Percentiles rank a stretch among this genome's conserved stretches.
These are phyloP conservation scores for Globisporangium radiosum DNA, from an alignment of 352 stramenopile species.

Conservation along the genomic window DNA sequence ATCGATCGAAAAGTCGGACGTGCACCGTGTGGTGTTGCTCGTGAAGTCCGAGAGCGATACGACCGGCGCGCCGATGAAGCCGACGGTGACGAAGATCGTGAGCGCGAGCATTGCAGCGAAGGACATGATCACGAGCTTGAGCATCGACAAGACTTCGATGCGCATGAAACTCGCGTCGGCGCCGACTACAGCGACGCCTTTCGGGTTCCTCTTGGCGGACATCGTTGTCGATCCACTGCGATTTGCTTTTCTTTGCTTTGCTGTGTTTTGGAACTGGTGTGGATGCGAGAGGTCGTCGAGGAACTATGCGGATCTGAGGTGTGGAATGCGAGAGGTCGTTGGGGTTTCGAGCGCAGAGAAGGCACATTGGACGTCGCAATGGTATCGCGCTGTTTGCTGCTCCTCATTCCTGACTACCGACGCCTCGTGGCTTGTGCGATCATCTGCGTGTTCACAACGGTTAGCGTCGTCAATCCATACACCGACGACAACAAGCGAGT, in stretches of 20 bases:
- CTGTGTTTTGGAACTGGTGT: no score
- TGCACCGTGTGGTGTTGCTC: constrained; percentile 41
- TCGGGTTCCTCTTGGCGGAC: not conserved
- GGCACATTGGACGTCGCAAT: no score
- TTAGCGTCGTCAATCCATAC: no score
- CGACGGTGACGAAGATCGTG: constrained; percentile 38
- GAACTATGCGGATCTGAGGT: no score
- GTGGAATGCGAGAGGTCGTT: no score
- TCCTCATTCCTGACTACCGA: not conserved
- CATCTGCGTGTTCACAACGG: not conserved
- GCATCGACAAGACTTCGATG: constrained; percentile 53
- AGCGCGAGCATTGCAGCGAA: constrained; percentile 22
- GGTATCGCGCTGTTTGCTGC: no score
- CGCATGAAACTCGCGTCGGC: constrained; percentile 53
- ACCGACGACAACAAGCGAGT: not conserved
- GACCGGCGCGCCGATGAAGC: constrained; percentile 27
- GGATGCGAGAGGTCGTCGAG: no score
- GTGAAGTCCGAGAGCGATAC: constrained; percentile 45
- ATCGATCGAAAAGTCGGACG: constrained; percentile 37
- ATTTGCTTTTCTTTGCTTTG: no score
- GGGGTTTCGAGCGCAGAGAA: no score
- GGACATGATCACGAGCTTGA: constrained; percentile 37
- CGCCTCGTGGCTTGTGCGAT: constrained; percentile 1
- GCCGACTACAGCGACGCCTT: not conserved
- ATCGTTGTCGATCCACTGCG: not conserved